A percentile compares a stretch with the other conserved stretches of the same genome.
Conservation (phyloP, 257 asterid genomes). For the Jasminum sambac region DNA sequence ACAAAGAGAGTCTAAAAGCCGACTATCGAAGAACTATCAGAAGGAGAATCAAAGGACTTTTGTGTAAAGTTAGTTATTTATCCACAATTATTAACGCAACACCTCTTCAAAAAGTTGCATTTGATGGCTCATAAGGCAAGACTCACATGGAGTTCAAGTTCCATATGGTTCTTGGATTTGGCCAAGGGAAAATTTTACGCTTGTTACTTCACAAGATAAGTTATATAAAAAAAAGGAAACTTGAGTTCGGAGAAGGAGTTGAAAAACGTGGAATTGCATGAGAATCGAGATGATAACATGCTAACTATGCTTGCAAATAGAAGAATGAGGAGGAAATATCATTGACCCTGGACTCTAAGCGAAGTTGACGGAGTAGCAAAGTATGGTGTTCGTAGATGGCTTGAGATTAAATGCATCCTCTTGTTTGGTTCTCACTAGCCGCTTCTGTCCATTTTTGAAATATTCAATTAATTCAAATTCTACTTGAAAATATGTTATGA, state of each 20-base stretch:
- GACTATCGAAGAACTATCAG: slow-evolving; percentile 88
- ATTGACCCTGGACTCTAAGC: slow-evolving; percentile 85
- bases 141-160: slow-evolving; percentile 77
- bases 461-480: too few species aligned
- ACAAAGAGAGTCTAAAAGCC: slow-evolving; percentile 88
- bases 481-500: too few species aligned
- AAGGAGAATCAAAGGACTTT: slow-evolving; percentile 66
- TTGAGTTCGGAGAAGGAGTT: slow-evolving; percentile 49
- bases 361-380: slow-evolving; percentile 97
- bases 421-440: too few species aligned
- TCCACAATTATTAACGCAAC: slow-evolving; percentile 34
- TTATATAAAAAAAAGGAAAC: slow-evolving; percentile 37
- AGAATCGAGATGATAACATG: slow-evolving; percentile 58
- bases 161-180: slow-evolving; percentile 83
- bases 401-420: slow-evolving; percentile 87
- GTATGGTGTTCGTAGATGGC: slow-evolving; percentile 97
- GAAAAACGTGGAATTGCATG: slow-evolving; percentile 37
- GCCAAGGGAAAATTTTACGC: slow-evolving; percentile 82
- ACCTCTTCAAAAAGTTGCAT: slow-evolving; percentile 44
- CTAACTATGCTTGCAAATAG: slow-evolving; percentile 46
- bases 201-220: slow-evolving; percentile 40
- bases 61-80: slow-evolving; percentile 46
- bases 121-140: slow-evolving; percentile 60
- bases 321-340: slow-evolving; percentile 90
- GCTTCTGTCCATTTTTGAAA: too few species aligned